Percentiles rank a stretch among this genome's conserved stretches.
Evolutionary conservation across 106 monocot genomes (phyloP).

Genomic region (Acorus gramineus): DNA sequence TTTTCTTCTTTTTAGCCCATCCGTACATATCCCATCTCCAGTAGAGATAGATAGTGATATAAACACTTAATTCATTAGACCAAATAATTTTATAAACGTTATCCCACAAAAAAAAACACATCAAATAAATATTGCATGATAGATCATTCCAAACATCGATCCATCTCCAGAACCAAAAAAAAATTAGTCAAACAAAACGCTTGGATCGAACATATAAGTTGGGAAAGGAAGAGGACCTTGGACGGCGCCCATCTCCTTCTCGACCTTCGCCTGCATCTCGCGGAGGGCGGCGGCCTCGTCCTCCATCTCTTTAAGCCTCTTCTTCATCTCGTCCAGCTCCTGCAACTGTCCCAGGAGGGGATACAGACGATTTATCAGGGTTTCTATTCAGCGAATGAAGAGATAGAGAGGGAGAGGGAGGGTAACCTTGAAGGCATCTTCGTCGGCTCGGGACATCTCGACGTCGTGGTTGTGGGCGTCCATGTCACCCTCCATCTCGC

Average conservation of each 20-base stretch:
- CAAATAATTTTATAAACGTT: no score
- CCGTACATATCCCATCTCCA: no score
- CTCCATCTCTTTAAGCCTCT: conserved; percentile 89
- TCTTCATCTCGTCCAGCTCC: conserved; percentile 94
- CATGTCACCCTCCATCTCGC: conserved; percentile 52
- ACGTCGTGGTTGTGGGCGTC: conserved; percentile 25
- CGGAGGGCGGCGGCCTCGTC: conserved; percentile 87
- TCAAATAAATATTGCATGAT: no score
- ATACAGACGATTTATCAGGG: not conserved
- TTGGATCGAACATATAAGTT: not conserved
- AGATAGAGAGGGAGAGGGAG: not conserved
- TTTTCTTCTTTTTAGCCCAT: no score
- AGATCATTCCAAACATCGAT: no score
- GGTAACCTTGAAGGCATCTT: conserved; percentile 41
- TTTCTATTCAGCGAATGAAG: not conserved
- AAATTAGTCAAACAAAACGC: not conserved
- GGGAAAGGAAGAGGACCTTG: conserved; percentile 32
- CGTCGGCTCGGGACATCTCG: conserved; percentile 30
- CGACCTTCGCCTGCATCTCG: conserved; percentile 94
- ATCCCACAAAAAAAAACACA: no score
- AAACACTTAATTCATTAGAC: no score
- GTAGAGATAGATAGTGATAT: no score
- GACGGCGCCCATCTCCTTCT: conserved; percentile 79
- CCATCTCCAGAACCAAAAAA: not conserved
- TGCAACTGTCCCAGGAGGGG: conserved; percentile 13